Evolutionary conservation across 2,329 filamentous ascomycete genomes (phyloP).

Genomic region (Pseudodiploospora longispora): DNA sequence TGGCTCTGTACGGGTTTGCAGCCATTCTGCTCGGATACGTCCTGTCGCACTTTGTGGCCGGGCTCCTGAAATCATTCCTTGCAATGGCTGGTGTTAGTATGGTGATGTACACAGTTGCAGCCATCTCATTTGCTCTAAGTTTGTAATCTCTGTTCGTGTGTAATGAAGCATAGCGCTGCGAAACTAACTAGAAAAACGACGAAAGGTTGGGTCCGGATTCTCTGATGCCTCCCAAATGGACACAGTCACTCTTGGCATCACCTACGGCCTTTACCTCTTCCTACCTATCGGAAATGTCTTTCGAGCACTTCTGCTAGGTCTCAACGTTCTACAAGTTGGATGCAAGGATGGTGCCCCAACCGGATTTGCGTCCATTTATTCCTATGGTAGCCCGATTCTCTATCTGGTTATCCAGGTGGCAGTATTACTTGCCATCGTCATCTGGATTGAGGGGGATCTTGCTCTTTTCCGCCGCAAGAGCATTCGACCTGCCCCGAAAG

Average conservation of each 20-base stretch:
- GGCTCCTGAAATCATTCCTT: conserved; percentile 63
- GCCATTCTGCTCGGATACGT: conserved; percentile 62
- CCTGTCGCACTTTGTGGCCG: conserved; percentile 52
- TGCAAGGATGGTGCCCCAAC: conserved; percentile 56
- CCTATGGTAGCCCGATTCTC: conserved; percentile 71
- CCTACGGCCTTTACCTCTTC: conserved; percentile 13
- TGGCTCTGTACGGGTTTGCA: conserved; percentile 68
- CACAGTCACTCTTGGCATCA: conserved; percentile 9
- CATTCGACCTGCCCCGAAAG: conserved; percentile 28
- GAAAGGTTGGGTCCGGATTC: conserved; percentile 10
- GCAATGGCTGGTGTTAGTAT: conserved; percentile 57
- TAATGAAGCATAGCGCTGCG: too few relatives aligned
- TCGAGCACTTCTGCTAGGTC: conserved; percentile 60
- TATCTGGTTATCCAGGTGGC: conserved; percentile 67
- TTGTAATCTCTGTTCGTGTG: too few relatives aligned
- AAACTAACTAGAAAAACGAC: not conserved
- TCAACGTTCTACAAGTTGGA: conserved; percentile 71
- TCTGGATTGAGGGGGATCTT: conserved; percentile 67
- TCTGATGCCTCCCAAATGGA: conserved; percentile 9
- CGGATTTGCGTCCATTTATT: conserved; percentile 55
- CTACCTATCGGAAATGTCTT: conserved; percentile 41
- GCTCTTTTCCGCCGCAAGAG: conserved; percentile 38
- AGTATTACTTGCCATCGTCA: conserved; percentile 56
- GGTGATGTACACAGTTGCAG: conserved; percentile 59
- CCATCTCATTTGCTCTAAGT: conserved; percentile 47